phyloP scores from a whole-genome alignment of 2,329 filamentous ascomycete species.

The Mariannaea sp. region DNA sequence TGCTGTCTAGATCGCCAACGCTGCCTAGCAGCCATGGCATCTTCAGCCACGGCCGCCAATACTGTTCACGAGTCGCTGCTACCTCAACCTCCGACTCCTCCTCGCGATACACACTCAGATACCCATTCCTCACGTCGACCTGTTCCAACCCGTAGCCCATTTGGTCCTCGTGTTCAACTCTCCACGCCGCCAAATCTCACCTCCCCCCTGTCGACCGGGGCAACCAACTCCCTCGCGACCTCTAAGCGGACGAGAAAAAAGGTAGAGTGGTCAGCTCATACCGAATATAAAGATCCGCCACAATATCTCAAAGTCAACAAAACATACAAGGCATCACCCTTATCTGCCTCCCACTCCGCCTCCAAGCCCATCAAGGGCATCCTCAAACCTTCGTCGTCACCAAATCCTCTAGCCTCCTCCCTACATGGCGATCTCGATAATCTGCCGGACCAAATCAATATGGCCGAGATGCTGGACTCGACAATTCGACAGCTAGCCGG shows the following conservation, averaged over 20 bases:
- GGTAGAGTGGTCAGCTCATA: constrained; percentile 61
- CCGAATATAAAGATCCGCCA: constrained; percentile 61
- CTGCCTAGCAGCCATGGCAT: constrained; percentile 50
- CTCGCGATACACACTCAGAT: constrained; percentile 57
- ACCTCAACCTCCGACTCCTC: constrained; percentile 69
- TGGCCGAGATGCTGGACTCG: constrained; percentile 83
- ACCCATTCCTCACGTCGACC: constrained; percentile 43
- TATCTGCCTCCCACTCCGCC: constrained; percentile 47
- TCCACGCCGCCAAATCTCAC: constrained; percentile 59
- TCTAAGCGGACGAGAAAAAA: constrained; percentile 55
- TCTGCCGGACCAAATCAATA: constrained; percentile 53
- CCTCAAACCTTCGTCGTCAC: constrained; percentile 70
- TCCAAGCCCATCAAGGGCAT: constrained; percentile 67
- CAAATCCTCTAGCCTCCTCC: constrained; percentile 50
- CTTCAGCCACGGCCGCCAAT: constrained; percentile 45
- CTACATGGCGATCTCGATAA: constrained; percentile 49
- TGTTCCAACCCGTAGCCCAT: constrained; percentile 43
- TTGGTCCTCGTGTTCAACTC: constrained; percentile 45
- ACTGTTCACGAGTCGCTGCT: constrained; percentile 56
- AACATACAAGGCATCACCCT: constrained; percentile 46
- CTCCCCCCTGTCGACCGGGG: constrained; percentile 50
- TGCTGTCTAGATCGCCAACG: constrained; percentile 48
- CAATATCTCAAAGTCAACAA: constrained; percentile 48
- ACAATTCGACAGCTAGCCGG: constrained; percentile 80
- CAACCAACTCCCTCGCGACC: constrained; percentile 49